Evolutionary conservation across 129 eudicot genomes (phyloP), one percentile per base, ranked within the genome.

Genomic region (Flaveria sonorensis): DNA sequence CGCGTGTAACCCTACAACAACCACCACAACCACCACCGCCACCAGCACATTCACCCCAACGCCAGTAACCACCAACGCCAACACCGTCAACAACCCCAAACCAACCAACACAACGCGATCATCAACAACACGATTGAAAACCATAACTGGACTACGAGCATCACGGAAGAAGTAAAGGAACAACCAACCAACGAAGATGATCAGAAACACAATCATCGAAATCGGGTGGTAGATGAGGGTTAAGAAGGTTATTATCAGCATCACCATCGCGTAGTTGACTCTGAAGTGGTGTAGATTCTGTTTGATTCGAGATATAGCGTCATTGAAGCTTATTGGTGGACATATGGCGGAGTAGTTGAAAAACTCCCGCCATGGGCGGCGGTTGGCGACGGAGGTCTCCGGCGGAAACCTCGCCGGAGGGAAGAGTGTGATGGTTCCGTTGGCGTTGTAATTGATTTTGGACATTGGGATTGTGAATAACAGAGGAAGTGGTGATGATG

Each of bases 301-400:
- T 59, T 87, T 77, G 84, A 92, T 71, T 6, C 96, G 84, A 68
- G 84, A 40, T 62, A 81, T 81, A 30, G 88, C 83, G 20, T 92
- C 92, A 45, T 82, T 12, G 73, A 86, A 89, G 81, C 66, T 59
- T 66, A 15, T 55, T 24, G 96, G 97, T 18, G 71, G 74, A 10
- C 91, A 81, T 8, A 82, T 26, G 16, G 86, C 20, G n/a, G 92
- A 64, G 13, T 28, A 42, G 47, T 87, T 82, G 61, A 89, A 72
- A 28, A 92, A 69, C 15, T 71, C 73, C 26, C 84, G 82, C 96
- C 97, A 92, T 78, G 96, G 96, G 47, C 96, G 97, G 81, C 82
- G 86, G 32, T 81, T 82, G 74, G 87, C 40, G 79, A 69, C 47
- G 26, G 40, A 36, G 40, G 1, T 5, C 40, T 36, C 40, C 40